A percentile compares a stretch with the other conserved stretches of the same genome.
These are phyloP conservation scores for Brassica juncea DNA, from an alignment of 345 rosid genomes.

Conservation along the genomic window DNA sequence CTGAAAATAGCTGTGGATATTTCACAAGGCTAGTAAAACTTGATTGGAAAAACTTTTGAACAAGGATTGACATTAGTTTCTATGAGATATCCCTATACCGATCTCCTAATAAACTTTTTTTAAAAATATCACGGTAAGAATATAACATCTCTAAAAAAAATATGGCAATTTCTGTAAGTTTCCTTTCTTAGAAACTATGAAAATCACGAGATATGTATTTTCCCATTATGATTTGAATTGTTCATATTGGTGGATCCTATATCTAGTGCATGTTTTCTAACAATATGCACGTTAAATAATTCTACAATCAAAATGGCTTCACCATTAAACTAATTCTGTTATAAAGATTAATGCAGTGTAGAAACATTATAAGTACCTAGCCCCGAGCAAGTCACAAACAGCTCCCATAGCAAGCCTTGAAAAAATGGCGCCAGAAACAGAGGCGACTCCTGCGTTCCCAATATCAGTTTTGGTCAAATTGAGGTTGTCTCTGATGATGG, in stretches of 20 bases:
- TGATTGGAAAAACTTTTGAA: not conserved
- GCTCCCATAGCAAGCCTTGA: slow-evolving; percentile 82
- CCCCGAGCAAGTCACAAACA: slow-evolving; percentile 68
- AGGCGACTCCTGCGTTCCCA: slow-evolving; percentile 79
- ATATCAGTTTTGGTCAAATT: slow-evolving; percentile 59
- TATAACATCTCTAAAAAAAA: not conserved
- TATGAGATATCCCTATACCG: no score
- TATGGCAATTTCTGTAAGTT: not conserved
- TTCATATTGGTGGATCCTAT: slow-evolving; percentile 3
- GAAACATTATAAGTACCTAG: slow-evolving; percentile 43
- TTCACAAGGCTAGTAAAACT: not conserved
- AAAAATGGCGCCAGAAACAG: slow-evolving; percentile 73
- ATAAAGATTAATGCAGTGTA: not conserved
- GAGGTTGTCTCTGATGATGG: slow-evolving; percentile 74
- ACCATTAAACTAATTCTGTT: not conserved
- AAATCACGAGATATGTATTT: not conserved
- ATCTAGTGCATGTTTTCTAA: not conserved
- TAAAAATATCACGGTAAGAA: no score
- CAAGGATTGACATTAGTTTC: not conserved
- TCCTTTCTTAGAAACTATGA: not conserved
- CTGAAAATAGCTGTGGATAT: not conserved
- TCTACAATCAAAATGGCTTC: not conserved
- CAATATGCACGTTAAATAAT: not conserved
- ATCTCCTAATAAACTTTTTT: no score
- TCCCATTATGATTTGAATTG: not conserved